Conservation (phyloP, 257 asterid genomes). For the Galeopsis tetrahit region DNA sequence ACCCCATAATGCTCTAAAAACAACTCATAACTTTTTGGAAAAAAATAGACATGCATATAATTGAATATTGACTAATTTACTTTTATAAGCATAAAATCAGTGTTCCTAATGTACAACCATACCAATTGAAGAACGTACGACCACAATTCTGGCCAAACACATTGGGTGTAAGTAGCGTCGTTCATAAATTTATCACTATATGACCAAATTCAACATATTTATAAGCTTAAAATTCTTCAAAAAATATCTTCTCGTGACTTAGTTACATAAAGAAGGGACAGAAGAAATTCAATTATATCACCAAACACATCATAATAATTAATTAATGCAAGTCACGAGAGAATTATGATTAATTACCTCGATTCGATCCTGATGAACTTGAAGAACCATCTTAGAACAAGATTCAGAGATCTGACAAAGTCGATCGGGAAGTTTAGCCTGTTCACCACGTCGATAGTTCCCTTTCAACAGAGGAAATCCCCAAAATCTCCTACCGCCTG, state of each 20-base stretch:
- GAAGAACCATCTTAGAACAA: constrained; percentile 89
- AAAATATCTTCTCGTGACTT: neutral
- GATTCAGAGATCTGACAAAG: constrained; percentile 69
- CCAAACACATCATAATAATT: neutral
- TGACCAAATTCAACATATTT: constrained; percentile 4
- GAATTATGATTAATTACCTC: constrained; percentile 44
- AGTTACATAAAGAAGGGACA: neutral
- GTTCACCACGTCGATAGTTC: constrained; percentile 45
- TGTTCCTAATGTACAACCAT: too few species aligned
- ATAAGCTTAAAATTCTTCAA: constrained; percentile 16
- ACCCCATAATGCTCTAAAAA: too few species aligned
- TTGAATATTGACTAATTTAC: too few species aligned
- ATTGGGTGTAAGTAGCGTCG: too few species aligned
- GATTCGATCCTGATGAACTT: constrained; percentile 61
- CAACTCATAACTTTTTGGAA: too few species aligned
- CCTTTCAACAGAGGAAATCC: constrained; percentile 62
- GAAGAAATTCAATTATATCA: neutral
- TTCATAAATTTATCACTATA: constrained; percentile 11
- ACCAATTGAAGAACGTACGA: too few species aligned
- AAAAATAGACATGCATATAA: too few species aligned
- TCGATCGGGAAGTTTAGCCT: constrained; percentile 54
- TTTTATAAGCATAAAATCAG: too few species aligned
- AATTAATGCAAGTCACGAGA: neutral
- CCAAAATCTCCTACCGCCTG: constrained; percentile 72
- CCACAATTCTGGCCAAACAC: too few species aligned